Evolutionary conservation across 179 eudicot genomes (phyloP), one percentile per base, ranked within the genome.

Genomic region (Silene noctiflora): DNA sequence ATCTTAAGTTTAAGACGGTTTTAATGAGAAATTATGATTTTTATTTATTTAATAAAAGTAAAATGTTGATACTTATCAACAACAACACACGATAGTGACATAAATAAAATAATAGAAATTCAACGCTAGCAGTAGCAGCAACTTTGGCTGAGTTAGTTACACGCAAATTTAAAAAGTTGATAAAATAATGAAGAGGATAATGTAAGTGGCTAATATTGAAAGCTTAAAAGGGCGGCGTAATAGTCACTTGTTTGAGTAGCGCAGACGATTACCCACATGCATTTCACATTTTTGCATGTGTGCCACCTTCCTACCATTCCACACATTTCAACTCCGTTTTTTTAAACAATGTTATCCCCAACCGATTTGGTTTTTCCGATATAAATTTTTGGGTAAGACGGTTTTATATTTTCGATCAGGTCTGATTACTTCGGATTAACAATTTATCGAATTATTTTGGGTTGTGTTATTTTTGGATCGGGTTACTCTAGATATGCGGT

Each of bases 181-280:
- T 4, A 21, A 24, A 62, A 62, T 21, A 60, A 11, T 21, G 4
- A 22, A 62, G 29, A 25, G 29, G 67, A 62, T 62, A 62, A 62
- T 62, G 67, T 62, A 62, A 62, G 67, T 62, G 67, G 67, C 17
- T 62, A 22, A 62, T 62, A 62, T 62, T 62, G 31, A 62, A 62
- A 62, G 67, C 67, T 62, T 62, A 17, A 62, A 62, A 62, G 67
- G 31, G 35, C 67, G 67, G 67, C 67, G 67, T n/a, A n/a, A n/a
- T n/a, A n/a, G n/a, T 62, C 31, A 62, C 67, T 62, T 24, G 67
- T 62, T 62, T 55, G 67, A 62, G 67, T 62, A 62, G 67, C 67
- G 67, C 67, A 62, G 67, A 62, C 67, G 67, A 62, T 62, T 62
- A 62, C 67, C 67, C 67, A 62, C 67, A 62, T 62, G 67, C 67